phyloP scores from a whole-genome alignment of 2,329 filamentous ascomycete genomes.

The Ophiostoma ips region DNA sequence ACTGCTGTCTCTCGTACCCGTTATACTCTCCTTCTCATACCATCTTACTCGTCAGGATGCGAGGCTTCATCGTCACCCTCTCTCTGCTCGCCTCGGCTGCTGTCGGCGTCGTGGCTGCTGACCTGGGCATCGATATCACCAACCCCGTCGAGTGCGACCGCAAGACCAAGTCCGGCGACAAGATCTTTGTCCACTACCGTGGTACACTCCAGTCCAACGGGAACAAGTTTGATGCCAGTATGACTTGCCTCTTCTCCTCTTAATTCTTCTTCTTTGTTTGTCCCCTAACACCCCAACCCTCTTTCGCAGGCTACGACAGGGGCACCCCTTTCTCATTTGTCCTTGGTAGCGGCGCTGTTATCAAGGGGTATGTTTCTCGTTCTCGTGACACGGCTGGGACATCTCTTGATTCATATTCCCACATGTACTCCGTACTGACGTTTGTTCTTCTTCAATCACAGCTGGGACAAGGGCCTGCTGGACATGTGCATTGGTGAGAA shows the following conservation, averaged over 20 bases:
- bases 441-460: constrained; percentile 19
- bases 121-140: constrained; percentile 65
- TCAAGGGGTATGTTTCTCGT: constrained; percentile 55
- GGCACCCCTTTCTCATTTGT: constrained; percentile 63
- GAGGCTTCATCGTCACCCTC: constrained; percentile 31
- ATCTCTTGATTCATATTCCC: neutral
- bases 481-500: constrained; percentile 97
- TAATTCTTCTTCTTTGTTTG: too few relatives aligned
- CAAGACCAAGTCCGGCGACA: constrained; percentile 64
- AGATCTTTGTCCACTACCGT: constrained; percentile 74
- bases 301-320: constrained; percentile 41
- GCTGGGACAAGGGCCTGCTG: constrained; percentile 79
- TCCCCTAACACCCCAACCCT: neutral
- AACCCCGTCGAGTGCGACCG: constrained; percentile 63
- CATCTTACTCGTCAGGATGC: constrained; percentile 27
- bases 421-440: neutral
- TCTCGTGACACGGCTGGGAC: neutral
- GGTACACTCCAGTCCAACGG: constrained; percentile 65
- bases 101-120: constrained; percentile 36
- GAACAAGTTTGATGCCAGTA: constrained; percentile 67
- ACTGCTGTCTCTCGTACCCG: neutral
- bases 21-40: neutral
- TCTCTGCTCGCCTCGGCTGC: constrained; percentile 38
- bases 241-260: constrained; percentile 16
- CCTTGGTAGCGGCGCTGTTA: constrained; percentile 70